phyloP scores from a whole-genome alignment of 2,329 filamentous ascomycete species.

The Clarireedia sp. region DNA sequence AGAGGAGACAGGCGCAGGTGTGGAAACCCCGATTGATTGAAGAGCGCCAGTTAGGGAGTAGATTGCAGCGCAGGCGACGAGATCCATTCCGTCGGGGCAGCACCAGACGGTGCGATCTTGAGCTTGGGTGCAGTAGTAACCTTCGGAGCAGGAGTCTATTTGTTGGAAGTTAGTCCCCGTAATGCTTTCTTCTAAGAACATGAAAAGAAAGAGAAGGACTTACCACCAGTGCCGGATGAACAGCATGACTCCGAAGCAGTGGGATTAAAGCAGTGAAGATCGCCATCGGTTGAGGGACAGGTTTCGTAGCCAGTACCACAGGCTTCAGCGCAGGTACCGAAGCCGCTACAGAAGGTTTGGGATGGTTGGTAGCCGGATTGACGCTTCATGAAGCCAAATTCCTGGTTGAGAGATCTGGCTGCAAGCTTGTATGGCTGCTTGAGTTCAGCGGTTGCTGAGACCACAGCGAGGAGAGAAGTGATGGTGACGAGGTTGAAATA shows the following conservation, averaged over 20 bases:
- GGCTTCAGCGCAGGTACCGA: constrained; percentile 4
- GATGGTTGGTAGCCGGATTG: constrained; percentile 8
- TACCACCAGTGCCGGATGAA: constrained; percentile 7
- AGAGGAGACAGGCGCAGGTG: not conserved
- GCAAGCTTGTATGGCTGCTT: constrained; percentile 6
- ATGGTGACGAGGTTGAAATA: not conserved
- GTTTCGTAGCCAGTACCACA: constrained; percentile 7
- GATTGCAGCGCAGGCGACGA: constrained; percentile 45
- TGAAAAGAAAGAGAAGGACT: not conserved
- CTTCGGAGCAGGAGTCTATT: constrained; percentile 11
- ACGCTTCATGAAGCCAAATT: not conserved
- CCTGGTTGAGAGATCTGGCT: not conserved
- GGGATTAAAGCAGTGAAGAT: constrained; percentile 4
- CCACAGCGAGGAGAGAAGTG: not conserved
- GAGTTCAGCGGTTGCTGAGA: not conserved
- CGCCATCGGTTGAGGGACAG: constrained; percentile 1
- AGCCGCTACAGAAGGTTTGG: constrained; percentile 4
- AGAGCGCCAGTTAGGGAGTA: constrained; percentile 43
- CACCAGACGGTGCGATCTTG: constrained; percentile 45
- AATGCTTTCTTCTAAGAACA: not conserved
- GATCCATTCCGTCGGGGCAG: constrained; percentile 45
- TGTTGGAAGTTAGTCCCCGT: not conserved
- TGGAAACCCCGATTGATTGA: not conserved
- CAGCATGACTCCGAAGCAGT: constrained; percentile 2
- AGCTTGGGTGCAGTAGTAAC: constrained; percentile 55